Base-by-base conservation (phyloP, 2,329 filamentous ascomycete genomes). In the Penicillium sp. region DNA sequence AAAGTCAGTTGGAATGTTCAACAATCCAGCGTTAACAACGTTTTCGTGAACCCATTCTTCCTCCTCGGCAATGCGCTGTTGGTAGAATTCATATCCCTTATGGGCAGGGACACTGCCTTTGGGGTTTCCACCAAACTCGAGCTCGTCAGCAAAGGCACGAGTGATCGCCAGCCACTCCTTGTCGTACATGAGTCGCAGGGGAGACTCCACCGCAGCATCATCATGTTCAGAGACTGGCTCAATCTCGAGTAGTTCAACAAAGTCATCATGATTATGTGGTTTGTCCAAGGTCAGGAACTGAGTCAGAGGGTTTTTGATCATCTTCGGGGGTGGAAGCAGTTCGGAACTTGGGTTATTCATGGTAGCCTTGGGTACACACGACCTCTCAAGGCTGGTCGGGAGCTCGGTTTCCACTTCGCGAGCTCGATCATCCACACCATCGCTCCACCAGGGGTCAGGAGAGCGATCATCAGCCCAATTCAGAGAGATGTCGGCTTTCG, bases 131-230 rank as follows among this genome's bases (percentile, higher is more conserved):
- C 90, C 89, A 38, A 93, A 78, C 1, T 78, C 75, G 2, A 94
- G 80, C 41, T 85, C 81, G 3, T 79, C 67, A 41, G 89, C 85
- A 69, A 97, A 96, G 8, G 87, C 88, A 42, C 93, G 89, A 13
- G 88, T 93, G 62, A 99, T 97, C 42, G 94, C 89, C 8, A 99
- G 86, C 93, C 93, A 99, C 77, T 99, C 94, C 12, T 88, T 86
- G 73, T 99, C 94, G 71, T 99, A 97, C 48, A 86, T 79, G 0
- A 97, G 81, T 12, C 78, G 79, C 64, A 86, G 83, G 1, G 86
- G 86, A 2, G 79, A 75, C 17, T 77, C 31, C 5, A 31, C 17
- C 9, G 60, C 49, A 12, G 48, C 53, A 21, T 47, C 49, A 33
- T 61, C 53, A 4, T 73, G 61, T 0, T 75, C 58, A 17, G 81